phyloP scores from a whole-genome alignment of 345 rosid genomes.

The Lepidium sativum region DNA sequence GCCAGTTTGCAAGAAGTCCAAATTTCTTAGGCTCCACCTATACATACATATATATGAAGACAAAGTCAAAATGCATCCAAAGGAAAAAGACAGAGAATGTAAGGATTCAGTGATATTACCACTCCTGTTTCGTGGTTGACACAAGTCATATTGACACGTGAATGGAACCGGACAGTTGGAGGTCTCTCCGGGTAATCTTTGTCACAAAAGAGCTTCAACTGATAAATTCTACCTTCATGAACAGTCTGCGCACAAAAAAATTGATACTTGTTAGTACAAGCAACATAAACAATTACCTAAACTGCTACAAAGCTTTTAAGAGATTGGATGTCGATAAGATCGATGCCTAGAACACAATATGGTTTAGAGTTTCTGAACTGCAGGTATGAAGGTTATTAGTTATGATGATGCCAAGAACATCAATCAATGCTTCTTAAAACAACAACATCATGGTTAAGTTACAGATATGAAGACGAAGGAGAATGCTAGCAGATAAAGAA shows the following conservation, averaged over 20 bases:
- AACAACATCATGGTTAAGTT: neutral
- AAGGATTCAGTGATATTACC: conserved; percentile 28
- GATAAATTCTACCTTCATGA: conserved; percentile 94
- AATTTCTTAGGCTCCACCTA: conserved; percentile 76
- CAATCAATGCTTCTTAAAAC: neutral
- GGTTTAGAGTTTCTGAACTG: neutral
- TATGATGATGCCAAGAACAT: neutral
- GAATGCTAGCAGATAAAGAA: neutral
- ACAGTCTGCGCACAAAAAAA: conserved; percentile 47
- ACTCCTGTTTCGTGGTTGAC: conserved; percentile 95
- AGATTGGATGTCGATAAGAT: neutral
- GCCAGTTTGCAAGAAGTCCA: conserved; percentile 66
- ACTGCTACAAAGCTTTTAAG: neutral
- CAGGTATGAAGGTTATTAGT: neutral
- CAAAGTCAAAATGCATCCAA: neutral
- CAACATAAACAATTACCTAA: neutral
- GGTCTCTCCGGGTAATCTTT: conserved; percentile 98
- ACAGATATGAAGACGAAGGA: neutral
- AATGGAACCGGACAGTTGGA: conserved; percentile 89
- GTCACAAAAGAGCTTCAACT: conserved; percentile 94
- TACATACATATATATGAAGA: neutral
- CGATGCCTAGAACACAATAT: neutral
- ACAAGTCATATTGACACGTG: conserved; percentile 86
- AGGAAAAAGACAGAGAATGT: neutral
- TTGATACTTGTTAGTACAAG: neutral